Evolutionary conservation across 768 basidiomycete genomes (phyloP), one percentile per base, ranked within the genome.

Genomic region (Sistotremastrum suecicum): DNA sequence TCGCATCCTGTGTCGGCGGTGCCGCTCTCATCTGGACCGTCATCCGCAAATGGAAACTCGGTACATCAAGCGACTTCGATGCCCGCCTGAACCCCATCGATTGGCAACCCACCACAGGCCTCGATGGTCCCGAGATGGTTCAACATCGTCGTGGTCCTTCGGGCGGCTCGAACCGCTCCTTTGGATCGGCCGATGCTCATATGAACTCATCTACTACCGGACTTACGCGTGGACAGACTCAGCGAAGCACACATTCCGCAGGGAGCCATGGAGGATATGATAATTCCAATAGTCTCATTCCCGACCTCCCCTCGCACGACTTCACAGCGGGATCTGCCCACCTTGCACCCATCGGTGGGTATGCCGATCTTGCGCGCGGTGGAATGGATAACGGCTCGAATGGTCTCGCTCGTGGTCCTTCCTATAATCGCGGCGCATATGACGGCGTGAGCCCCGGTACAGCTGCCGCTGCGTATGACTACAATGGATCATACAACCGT

Each of bases 1-100:
- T 85, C 43, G 88, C 75, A 3, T 70, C 80, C 5, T 76, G 69
- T 40, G 54, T 89, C 38, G 88, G 76, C 43, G 81, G 71, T 32
- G 57, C 81, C 43, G 71, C 73, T 47, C 76, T 89, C 53, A 68
- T 82, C 51, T 92, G 88, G 88, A 91, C 87, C 41, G 64, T 88
- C 57, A 83, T 90, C 69, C 81, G 88, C 66, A 89, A 90, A 62
- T 89, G 85, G 83, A 88, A 89, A 66, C 78, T 90, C 57, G 77
- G 75, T 45, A 76, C 82, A 47, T 89, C 87, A 32, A 70, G 75
- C 56, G 72, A 75, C 54, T 90, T 90, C 59, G 83, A 86, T 54
- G 76, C 78, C 50, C 84, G 87, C 53, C 75, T 92, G 66, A 76
- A 83, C 48, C 87, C 89, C 49, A 86, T 90, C 58, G 79, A 88